phyloP scores from a whole-genome alignment of 371 early-diverging fungal genomes.

The Zychaea mexicana region DNA sequence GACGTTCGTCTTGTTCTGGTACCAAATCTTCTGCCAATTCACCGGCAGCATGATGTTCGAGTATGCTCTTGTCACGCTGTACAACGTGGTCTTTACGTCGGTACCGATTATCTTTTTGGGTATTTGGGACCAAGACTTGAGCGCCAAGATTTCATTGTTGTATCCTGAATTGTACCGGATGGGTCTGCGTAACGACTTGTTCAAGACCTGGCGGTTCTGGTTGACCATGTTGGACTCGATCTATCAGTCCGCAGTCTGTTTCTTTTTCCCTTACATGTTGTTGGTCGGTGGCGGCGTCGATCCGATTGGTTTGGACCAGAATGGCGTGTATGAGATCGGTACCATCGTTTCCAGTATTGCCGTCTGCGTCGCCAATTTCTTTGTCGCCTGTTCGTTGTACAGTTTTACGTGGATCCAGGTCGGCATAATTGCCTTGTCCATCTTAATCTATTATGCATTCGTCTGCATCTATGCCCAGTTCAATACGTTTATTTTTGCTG shows the following conservation, averaged over 20 bases:
- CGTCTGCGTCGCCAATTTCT: conserved; percentile 80
- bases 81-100: conserved; percentile 78
- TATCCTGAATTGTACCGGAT: conserved; percentile 87
- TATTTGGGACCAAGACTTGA: conserved; percentile 91
- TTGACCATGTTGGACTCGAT: conserved; percentile 81
- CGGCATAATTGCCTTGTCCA: conserved; percentile 59
- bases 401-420: conserved; percentile 78
- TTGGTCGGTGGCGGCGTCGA: conserved; percentile 49
- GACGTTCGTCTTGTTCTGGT: conserved; percentile 81
- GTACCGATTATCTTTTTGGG: conserved; percentile 76
- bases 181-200: conserved; percentile 84
- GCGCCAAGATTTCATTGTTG: conserved; percentile 66
- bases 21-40: conserved; percentile 75
- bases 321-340: conserved; percentile 74
- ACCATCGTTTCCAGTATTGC: conserved; percentile 76
- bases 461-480: conserved; percentile 47
- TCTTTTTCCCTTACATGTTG: conserved; percentile 69
- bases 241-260: conserved; percentile 87
- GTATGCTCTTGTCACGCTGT: conserved; percentile 75
- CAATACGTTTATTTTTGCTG: conserved; percentile 45
- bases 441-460: conserved; percentile 50
- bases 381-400: conserved; percentile 73
- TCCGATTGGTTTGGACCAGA: conserved; percentile 56
- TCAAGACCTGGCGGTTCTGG: conserved; percentile 83
- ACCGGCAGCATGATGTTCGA: conserved; percentile 69